Conservation (phyloP, 169 alveolate genomes). For the Miamiensis avidus region DNA sequence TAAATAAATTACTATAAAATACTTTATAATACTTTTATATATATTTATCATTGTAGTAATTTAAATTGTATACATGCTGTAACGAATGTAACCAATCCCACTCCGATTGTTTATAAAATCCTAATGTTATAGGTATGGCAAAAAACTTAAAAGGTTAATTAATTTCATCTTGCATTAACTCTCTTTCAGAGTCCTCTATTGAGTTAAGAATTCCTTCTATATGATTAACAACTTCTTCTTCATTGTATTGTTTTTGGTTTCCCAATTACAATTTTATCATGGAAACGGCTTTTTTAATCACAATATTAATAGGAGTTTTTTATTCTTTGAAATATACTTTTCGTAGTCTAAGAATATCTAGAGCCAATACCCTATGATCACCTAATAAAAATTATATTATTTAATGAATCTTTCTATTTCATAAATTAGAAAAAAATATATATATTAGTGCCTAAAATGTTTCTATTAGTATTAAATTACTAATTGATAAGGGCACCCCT, state of each 20-base stretch:
- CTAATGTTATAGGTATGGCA: not conserved
- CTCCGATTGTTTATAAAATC: too few relatives aligned
- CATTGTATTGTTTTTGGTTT: too few relatives aligned
- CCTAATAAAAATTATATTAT: too few relatives aligned
- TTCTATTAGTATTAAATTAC: not conserved
- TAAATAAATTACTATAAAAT: too few relatives aligned
- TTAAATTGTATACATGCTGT: too few relatives aligned
- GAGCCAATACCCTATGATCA: not conserved
- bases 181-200: not conserved
- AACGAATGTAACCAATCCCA: too few relatives aligned
- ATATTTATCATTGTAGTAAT: too few relatives aligned
- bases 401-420: too few relatives aligned
- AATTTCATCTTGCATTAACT: not conserved
- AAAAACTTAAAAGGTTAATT: constrained; percentile 1
- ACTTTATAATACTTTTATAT: too few relatives aligned
- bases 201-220: not conserved
- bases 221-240: too few relatives aligned
- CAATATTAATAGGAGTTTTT: not conserved
- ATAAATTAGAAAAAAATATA: too few relatives aligned
- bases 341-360: constrained; percentile 2
- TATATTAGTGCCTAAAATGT: not conserved
- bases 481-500: not conserved
- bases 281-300: not conserved
- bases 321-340: not conserved
- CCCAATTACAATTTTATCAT: too few relatives aligned